phyloP scores from a whole-genome alignment of 495 filamentous ascomycete species.

The Hypoxylon perforatum region DNA sequence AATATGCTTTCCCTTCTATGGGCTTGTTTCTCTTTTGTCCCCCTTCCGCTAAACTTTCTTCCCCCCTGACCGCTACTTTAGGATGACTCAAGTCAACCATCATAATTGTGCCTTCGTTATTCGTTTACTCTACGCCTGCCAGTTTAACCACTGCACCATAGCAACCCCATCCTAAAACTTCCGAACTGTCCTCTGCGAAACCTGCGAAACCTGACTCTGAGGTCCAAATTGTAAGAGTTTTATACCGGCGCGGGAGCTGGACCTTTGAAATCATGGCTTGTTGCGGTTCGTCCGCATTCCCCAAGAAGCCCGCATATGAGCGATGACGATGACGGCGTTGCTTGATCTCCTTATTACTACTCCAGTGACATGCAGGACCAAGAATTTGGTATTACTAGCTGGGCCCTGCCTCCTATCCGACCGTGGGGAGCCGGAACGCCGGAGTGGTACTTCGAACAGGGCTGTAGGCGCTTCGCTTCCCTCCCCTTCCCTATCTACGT shows the following conservation, averaged over 20 bases:
- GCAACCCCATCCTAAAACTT: constrained; percentile 25
- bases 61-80: constrained; percentile 34
- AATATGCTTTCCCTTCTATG: neutral
- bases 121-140: constrained; percentile 5
- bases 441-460: too few species aligned
- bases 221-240: constrained; percentile 8
- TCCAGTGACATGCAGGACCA: too few species aligned
- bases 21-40: neutral
- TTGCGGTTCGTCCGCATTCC: too few species aligned
- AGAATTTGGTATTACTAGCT: too few species aligned
- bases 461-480: too few species aligned
- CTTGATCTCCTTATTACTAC: neutral
- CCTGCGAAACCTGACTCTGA: constrained; percentile 41
- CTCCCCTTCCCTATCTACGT: too few species aligned
- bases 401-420: neutral
- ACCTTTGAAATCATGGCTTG: too few species aligned
- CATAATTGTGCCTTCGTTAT: constrained; percentile 22
- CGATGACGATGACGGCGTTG: too few species aligned
- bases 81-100: constrained; percentile 33
- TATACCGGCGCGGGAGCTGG: neutral
- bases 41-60: neutral
- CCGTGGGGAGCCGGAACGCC: too few species aligned
- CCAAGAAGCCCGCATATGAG: too few species aligned
- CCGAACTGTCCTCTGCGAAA: constrained; percentile 29
- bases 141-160: constrained; percentile 14